These are phyloP conservation scores for Rehmannia glutinosa DNA, from an alignment of 257 asterid species.

Conservation along the genomic window DNA sequence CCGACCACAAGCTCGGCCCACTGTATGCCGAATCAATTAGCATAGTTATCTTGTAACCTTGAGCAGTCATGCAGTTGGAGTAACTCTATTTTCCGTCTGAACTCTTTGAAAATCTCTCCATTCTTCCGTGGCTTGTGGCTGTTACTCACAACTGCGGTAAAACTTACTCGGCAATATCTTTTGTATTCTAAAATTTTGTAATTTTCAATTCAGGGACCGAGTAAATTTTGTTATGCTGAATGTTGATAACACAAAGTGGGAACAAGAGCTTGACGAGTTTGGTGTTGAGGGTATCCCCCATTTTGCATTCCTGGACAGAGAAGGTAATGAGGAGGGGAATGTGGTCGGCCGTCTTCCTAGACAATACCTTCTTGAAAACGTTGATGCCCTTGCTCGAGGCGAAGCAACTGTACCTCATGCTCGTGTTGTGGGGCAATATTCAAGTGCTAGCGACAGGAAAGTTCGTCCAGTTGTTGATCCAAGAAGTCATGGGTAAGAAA, in stretches of 20 bases:
- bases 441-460: conserved; percentile 69
- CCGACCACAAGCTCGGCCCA: too few species aligned
- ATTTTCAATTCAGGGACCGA: conserved; percentile 47
- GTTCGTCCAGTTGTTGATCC: conserved; percentile 76
- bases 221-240: conserved; percentile 97
- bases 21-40: too few species aligned
- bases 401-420: conserved; percentile 77
- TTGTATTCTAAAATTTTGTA: background rate
- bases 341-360: conserved; percentile 92
- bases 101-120: too few species aligned
- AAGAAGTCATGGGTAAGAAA: conserved; percentile 86
- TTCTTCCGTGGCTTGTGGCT: too few species aligned
- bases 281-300: conserved; percentile 99
- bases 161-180: background rate
- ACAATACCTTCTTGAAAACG: conserved; percentile 70
- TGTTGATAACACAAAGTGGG: conserved; percentile 99
- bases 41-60: too few species aligned
- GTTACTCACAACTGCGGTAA: too few species aligned
- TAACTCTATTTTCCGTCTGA: too few species aligned
- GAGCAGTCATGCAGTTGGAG: too few species aligned
- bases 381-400: conserved; percentile 87
- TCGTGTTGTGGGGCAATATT: conserved; percentile 78
- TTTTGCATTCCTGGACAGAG: conserved; percentile 84
- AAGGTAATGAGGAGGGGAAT: conserved; percentile 92
- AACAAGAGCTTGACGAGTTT: conserved; percentile 99